Base-by-base conservation (phyloP, 2,329 filamentous ascomycete genomes). In the Colletotrichum coccodes region DNA sequence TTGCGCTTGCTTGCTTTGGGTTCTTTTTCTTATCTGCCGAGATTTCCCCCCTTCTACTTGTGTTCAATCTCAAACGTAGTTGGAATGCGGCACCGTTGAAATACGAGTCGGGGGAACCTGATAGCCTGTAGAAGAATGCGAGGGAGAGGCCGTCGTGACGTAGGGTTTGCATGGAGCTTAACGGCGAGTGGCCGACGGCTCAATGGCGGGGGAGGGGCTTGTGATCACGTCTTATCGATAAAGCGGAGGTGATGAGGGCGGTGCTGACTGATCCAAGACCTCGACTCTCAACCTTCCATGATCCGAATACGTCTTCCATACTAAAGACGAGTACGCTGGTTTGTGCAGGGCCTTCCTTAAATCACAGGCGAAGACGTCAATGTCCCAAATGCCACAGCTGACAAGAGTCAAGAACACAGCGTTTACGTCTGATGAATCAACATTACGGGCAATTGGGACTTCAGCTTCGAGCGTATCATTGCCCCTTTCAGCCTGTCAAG, bases 161-260 rank as follows among this genome's bases (percentile, higher is more conserved):
- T 60, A 60, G 42, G 9, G 28, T n/a, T 14, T 21, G 28, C 32
- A 36, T n/a, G 14, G 21, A 47, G 54, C 54, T 32, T 32, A 49
- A 49, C 52, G 46, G 46, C 53, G 64, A 47, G 54, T 14, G 54
- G 34, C 56, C 6, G 18, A 26, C 46, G 9, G 23, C n/a, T 16
- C 44, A 18, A 26, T 42, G 44, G 64, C 34, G 50, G 59, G 64
- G 42, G 64, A 63, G 50, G 59, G 64, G 47, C 36, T 18, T 3
- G 6, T 28, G 36, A 68, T 56, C 46, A 65, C 61, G 61, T 26
- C 65, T 68, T 68, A 68, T 68, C 65, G 65, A 65, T 68, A 68
- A 68, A 68, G 65, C 61, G 38, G 53, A 44, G 38, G 61, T 65
- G 60, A 54, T 49, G 40, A 23, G 21, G 23, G 11, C 6, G 16